Evolutionary conservation across 1,284 basidiomycete species (phyloP), one percentile per base, ranked within the genome.

Genomic region (Irpex sp.): DNA sequence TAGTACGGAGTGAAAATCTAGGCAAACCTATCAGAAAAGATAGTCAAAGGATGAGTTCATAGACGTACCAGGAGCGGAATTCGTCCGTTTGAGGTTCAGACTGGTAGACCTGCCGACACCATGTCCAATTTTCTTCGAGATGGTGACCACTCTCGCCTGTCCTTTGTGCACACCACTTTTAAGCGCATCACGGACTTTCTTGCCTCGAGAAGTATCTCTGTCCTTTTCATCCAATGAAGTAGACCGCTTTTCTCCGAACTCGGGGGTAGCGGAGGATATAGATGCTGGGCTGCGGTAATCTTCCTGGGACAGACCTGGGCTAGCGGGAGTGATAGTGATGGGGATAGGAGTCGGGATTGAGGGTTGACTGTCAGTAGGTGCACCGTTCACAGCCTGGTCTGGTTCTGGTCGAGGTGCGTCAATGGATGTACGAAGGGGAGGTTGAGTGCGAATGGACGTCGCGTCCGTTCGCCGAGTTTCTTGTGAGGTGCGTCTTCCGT

Each of bases 111-210:
- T 79, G 13, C 78, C 80, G 19, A 90, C 87, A 6, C 88, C 88
- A 68, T 85, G 82, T 9, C 89, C 89, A 57, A 93, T 88, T 72
- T 85, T 90, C 72, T 82, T 87, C 39, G 89, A 89, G 60, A 92
- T 89, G 17, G 88, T 90, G 50, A 85, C 86, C 37, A 93, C 89
- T 58, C 87, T 82, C 8, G 79, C 86, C 61, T 88, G 86, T 11
- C 87, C 83, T 69, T 90, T 88, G 68, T 91, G 84, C 33, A 92
- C 88, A 15, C 85, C 81, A 64, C 83, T 82, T 74, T 89, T 91
- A 62, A 92, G 76, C 76, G 88, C 88, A 70, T 87, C 84, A 67
- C 89, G 86, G 61, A 92, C 78, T 69, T 89, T 90, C 74, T 88
- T 90, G 35, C 85, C 83, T 63, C 68, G 70, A 37, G 67, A 70